Evolutionary conservation across 345 rosid genomes (phyloP), one percentile per base, ranked within the genome.

Genomic region (Rhizophora apiculata): DNA sequence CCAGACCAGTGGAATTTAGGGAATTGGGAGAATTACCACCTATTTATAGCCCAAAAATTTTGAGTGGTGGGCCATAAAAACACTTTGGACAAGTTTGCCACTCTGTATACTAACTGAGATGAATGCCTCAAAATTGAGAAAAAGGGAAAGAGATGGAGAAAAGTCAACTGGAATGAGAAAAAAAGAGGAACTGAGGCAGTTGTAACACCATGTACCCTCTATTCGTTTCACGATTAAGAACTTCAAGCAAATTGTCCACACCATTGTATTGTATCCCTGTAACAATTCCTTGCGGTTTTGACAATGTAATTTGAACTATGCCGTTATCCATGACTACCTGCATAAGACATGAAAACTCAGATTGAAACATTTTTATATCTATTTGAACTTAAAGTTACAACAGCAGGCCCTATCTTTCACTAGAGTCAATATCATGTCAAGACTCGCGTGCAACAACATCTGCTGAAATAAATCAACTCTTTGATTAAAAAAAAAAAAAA

Each of bases 291-390:
- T 39, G 69, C 21, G 80, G 80, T 52, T 77, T 77, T 19, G 80
- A 77, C 26, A 77, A 63, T 0, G 80, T 77, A n/a, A 77, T 64
- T 72, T 72, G 80, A 24, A 77, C 73, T 56, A 63, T 63, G 24
- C 80, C 80, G 63, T 77, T 77, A 48, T 77, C 80, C 69, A 77
- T 72, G 48, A 77, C 70, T 65, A 77, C 76, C 80, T 77, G 66
- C 70, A 70, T 7, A 60, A 58, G 13, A 15, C 62, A 64, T 27
- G 18, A 43, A 26, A 53, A 29, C 32, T 60, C 21, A 66, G 6
- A 19, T 6, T 8, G 27, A 58, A 59, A 21, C 21, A 0, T 20
- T 5, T 24, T 9, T 1, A 2, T 9, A 60, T 18, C 15, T 51
- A 37, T 31, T 13, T 43, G 5, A 54, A 68, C 26, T 3, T 13